These are phyloP conservation scores for Malassezia yamatoensis DNA, from an alignment of 1,284 basidiomycete species.

Conservation along the genomic window DNA sequence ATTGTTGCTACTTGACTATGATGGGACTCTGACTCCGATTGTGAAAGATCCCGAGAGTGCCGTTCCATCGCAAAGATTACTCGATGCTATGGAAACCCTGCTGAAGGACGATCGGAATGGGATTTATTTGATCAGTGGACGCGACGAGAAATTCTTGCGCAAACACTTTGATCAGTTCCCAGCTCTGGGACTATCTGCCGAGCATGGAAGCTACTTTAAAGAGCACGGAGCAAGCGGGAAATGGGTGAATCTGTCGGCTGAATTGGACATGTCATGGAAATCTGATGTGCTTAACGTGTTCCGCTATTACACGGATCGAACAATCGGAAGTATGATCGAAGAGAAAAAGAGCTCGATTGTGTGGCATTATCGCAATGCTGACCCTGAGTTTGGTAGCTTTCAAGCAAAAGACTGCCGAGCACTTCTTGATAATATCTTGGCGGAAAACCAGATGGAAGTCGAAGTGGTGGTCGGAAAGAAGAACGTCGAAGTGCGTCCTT, in stretches of 20 bases:
- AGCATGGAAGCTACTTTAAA: slow-evolving; percentile 87
- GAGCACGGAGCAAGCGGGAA: slow-evolving; percentile 56
- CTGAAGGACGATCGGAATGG: slow-evolving; percentile 72
- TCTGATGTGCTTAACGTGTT: slow-evolving; percentile 87
- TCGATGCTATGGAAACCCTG: slow-evolving; percentile 64
- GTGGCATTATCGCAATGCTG: slow-evolving; percentile 88
- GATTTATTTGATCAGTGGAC: slow-evolving; percentile 93
- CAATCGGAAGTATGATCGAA: slow-evolving; percentile 90
- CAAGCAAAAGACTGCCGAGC: slow-evolving; percentile 78
- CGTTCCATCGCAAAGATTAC: slow-evolving; percentile 65
- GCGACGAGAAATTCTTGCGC: slow-evolving; percentile 84
- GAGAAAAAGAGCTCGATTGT: slow-evolving; percentile 93
- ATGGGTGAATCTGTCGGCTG: slow-evolving; percentile 82
- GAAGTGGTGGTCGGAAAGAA: slow-evolving; percentile 66
- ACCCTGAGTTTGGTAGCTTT: slow-evolving; percentile 76
- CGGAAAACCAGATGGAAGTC: slow-evolving; percentile 44
- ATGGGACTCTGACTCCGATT: slow-evolving; percentile 91
- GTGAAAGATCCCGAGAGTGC: slow-evolving; percentile 87
- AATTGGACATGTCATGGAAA: slow-evolving; percentile 97
- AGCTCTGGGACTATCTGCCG: slow-evolving; percentile 80
- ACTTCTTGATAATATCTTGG: slow-evolving; percentile 69
- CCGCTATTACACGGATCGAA: slow-evolving; percentile 87
- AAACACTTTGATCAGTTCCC: slow-evolving; percentile 77
- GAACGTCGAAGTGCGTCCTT: slow-evolving; percentile 90
- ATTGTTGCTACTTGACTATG: slow-evolving; percentile 90